A percentile compares a stretch with the other conserved stretches of the same genome.
These are phyloP conservation scores for Calonectria pseudoreteaudii DNA, from an alignment of 2,329 filamentous ascomycete species.

Conservation along the genomic window DNA sequence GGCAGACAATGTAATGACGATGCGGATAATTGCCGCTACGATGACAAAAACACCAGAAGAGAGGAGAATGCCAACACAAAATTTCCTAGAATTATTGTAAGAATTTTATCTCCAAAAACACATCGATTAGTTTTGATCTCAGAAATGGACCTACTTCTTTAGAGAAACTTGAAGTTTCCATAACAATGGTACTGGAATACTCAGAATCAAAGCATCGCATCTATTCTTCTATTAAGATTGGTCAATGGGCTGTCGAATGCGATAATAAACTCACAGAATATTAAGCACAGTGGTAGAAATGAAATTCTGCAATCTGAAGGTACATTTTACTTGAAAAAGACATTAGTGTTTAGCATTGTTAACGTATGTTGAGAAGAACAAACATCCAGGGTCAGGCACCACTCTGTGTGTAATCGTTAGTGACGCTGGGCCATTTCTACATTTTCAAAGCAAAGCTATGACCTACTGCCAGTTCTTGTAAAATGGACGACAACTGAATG, in stretches of 20 bases:
- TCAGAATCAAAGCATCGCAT: slow-evolving; percentile 31
- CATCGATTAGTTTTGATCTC: rapidly evolving
- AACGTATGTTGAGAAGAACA: neutral
- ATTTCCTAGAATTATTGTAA: slow-evolving; percentile 31
- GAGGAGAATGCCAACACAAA: slow-evolving; percentile 39
- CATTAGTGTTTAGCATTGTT: neutral
- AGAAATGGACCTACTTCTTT: slow-evolving; percentile 14
- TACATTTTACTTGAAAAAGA: slow-evolving; percentile 19
- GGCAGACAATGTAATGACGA: slow-evolving; percentile 35
- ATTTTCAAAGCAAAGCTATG: too few relatives aligned
- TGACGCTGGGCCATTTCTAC: neutral
- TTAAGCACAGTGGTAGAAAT: slow-evolving; percentile 35
- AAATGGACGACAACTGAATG: slow-evolving; percentile 34
- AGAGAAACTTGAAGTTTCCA: slow-evolving; percentile 39
- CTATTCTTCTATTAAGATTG: neutral
- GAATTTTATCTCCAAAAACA: neutral
- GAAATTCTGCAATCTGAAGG: slow-evolving; percentile 32
- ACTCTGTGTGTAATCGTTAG: slow-evolving; percentile 26
- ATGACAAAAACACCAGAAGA: slow-evolving; percentile 44
- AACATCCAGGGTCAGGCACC: slow-evolving; percentile 31
- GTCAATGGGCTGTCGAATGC: neutral
- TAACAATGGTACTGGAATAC: slow-evolving; percentile 34
- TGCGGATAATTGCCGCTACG: slow-evolving; percentile 37
- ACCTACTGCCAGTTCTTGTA: slow-evolving; percentile 41
- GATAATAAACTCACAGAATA: slow-evolving; percentile 28